phyloP scores from a whole-genome alignment of 257 asterid genomes.

The Solanum chiquidenum region DNA sequence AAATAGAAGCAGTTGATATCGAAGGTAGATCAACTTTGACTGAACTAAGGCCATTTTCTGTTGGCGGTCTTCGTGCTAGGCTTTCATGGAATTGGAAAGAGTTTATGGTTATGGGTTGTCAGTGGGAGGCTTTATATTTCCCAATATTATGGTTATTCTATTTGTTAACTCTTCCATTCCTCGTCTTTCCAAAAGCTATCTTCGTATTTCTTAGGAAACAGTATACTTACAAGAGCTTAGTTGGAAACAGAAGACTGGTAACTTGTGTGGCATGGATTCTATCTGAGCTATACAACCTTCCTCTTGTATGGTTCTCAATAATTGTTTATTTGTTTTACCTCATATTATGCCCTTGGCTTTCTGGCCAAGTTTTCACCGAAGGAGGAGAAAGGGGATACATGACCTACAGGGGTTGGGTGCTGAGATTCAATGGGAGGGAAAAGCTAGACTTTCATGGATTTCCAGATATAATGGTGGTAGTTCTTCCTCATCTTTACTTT shows the following conservation, averaged over 20 bases:
- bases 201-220: conserved; percentile 28
- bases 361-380: conserved; percentile 49
- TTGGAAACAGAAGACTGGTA: conserved; percentile 34
- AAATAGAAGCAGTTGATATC: conserved; percentile 61
- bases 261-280: conserved; percentile 44
- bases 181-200: conserved; percentile 46
- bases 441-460: conserved; percentile 51
- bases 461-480: conserved; percentile 89
- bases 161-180: conserved; percentile 28
- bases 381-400: conserved; percentile 54
- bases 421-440: conserved; percentile 9
- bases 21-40: conserved; percentile 44
- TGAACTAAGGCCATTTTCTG: conserved; percentile 76
- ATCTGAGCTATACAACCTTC: conserved; percentile 38
- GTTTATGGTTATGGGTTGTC: conserved; percentile 90
- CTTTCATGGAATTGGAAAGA: conserved; percentile 72
- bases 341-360: conserved; percentile 76
- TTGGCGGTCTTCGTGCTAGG: conserved; percentile 45
- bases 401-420: conserved; percentile 87
- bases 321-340: conserved; percentile 65
- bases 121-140: conserved; percentile 70
- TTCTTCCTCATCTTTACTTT: conserved; percentile 64
- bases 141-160: conserved; percentile 55
- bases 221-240: conserved; percentile 35
- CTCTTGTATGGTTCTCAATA: conserved; percentile 35